Conservation (phyloP, 495 filamentous ascomycete genomes). For the Chaetomium fimeti region DNA sequence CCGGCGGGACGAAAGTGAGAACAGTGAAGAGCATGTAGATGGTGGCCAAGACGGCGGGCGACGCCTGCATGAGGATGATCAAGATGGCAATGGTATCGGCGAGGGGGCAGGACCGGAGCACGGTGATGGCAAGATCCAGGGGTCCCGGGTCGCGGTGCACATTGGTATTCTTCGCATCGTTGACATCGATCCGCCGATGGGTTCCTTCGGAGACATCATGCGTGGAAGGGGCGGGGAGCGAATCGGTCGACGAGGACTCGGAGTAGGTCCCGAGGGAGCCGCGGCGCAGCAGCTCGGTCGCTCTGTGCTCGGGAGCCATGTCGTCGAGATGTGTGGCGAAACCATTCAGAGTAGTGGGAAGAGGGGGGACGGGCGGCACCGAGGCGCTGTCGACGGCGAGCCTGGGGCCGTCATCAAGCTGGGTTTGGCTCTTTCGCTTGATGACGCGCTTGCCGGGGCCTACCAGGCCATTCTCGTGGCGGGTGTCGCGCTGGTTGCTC, state of each 20-base stretch:
- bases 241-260: constrained; percentile 53
- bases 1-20: constrained; percentile 87
- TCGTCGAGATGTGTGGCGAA: constrained; percentile 41
- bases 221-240: constrained; percentile 38
- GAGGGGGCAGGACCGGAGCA: constrained; percentile 85
- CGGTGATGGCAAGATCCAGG: constrained; percentile 73
- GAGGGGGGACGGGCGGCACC: constrained; percentile 41
- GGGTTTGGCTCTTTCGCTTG: constrained; percentile 50
- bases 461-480: constrained; percentile 85
- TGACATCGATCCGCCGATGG: constrained; percentile 63
- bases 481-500: constrained; percentile 68
- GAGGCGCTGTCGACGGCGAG: constrained; percentile 35
- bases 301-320: constrained; percentile 42
- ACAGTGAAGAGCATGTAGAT: constrained; percentile 93
- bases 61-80: constrained; percentile 95
- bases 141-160: constrained; percentile 62
- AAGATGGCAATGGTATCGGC: constrained; percentile 96
- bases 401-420: constrained; percentile 40
- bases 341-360: constrained; percentile 40
- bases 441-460: constrained; percentile 77
- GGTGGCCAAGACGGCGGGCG: constrained; percentile 81
- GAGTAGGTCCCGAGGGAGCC: constrained; percentile 48
- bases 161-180: constrained; percentile 64
- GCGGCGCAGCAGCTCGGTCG: constrained; percentile 42
- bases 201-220: constrained; percentile 45